These are phyloP conservation scores for Termitomyces bulborhizus DNA, from an alignment of 768 basidiomycete genomes.

Conservation along the genomic window DNA sequence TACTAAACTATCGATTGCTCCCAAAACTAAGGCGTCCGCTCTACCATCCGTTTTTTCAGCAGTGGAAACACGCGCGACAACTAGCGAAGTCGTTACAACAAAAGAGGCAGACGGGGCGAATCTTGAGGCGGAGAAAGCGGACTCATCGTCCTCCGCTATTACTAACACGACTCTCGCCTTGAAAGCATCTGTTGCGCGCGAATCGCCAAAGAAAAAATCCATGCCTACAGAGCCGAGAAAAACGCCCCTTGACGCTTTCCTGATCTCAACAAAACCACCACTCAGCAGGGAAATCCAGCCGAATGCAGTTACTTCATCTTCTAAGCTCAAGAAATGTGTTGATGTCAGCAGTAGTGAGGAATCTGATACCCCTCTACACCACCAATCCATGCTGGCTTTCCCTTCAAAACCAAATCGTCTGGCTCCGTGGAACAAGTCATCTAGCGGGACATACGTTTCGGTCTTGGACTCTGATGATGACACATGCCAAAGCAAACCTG, in stretches of 20 bases:
- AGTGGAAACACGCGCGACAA: not conserved
- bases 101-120: not conserved
- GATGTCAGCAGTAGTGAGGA: slow-evolving; percentile 3
- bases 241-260: not conserved
- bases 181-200: not conserved
- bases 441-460: not conserved
- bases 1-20: not conserved
- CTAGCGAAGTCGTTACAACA: not conserved
- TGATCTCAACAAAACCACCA: not conserved
- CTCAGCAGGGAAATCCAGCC: not conserved
- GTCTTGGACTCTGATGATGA: slow-evolving; percentile 12
- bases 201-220: slow-evolving; percentile 8
- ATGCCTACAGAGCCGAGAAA: not conserved
- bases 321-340: not conserved
- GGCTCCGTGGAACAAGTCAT: not conserved
- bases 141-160: not conserved
- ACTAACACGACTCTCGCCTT: not conserved
- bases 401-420: slow-evolving; percentile 9
- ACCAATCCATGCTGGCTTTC: slow-evolving; percentile 2
- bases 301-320: not conserved
- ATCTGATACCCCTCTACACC: not conserved
- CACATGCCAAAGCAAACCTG: not conserved
- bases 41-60: not conserved
- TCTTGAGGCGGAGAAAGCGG: not conserved
- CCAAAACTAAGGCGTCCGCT: not conserved